Evolutionary conservation across 441 rosid genomes (phyloP).

Genomic region (Erysimum pusillum): DNA sequence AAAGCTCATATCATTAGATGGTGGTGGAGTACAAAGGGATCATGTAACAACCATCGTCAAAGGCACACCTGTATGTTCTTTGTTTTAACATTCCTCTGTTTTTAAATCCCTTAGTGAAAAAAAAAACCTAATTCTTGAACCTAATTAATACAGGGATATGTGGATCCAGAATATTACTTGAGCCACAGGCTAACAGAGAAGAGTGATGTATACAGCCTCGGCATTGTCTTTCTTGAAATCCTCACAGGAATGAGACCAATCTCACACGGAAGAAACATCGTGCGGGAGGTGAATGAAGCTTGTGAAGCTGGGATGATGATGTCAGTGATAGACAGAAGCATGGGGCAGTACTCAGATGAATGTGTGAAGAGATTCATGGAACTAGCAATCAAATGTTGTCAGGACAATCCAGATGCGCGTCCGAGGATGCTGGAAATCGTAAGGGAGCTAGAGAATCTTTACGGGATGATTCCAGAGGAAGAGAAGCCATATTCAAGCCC

Average conservation of each 20-base stretch:
- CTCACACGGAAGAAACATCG: conserved; percentile 84
- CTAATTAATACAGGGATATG: conserved; percentile 71
- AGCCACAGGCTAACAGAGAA: conserved; percentile 87
- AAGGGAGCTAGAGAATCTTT: conserved; percentile 71
- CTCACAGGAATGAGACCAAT: conserved; percentile 85
- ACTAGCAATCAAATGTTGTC: conserved; percentile 68
- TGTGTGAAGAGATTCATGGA: conserved; percentile 62
- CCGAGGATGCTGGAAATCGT: conserved; percentile 71
- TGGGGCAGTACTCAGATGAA: conserved; percentile 78
- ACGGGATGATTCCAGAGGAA: conserved; percentile 56
- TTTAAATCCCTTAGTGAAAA: not conserved
- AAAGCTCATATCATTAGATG: conserved; percentile 71
- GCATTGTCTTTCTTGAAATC: conserved; percentile 82
- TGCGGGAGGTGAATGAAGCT: conserved; percentile 79
- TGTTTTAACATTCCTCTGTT: not conserved
- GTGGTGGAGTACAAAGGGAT: conserved; percentile 68
- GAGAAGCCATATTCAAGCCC: conserved; percentile 51
- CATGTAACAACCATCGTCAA: conserved; percentile 83
- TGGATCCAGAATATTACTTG: conserved; percentile 88
- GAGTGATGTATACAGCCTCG: conserved; percentile 91
- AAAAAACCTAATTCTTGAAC: not conserved
- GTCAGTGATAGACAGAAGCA: conserved; percentile 73
- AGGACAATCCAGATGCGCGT: conserved; percentile 64
- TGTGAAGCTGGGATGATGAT: conserved; percentile 59
- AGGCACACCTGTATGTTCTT: conserved; percentile 82